Conservation (phyloP, 495 filamentous ascomycete species). For the Trichoderma asperelloides region DNA sequence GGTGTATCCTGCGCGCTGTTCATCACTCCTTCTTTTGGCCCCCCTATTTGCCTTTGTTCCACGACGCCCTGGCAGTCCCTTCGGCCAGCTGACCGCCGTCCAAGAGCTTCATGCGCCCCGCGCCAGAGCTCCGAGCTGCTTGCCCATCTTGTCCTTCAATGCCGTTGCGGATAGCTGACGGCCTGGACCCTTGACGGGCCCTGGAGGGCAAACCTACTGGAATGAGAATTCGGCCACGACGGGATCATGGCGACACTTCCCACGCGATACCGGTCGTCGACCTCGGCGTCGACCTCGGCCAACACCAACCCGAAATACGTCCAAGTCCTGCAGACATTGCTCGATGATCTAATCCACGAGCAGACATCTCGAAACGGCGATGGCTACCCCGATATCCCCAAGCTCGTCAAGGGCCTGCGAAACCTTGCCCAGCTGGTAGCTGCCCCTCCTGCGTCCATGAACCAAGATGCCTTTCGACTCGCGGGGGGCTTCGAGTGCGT, state of each 20-base stretch:
- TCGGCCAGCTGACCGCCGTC: slow-evolving; percentile 2
- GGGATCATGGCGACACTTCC: slow-evolving; percentile 36
- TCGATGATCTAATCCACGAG: slow-evolving; percentile 41
- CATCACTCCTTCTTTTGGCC: not conserved
- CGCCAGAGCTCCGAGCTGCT: slow-evolving; percentile 3
- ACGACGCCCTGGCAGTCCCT: not conserved
- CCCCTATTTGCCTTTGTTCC: not conserved
- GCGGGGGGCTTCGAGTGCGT: slow-evolving; percentile 71
- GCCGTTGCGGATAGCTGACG: not conserved
- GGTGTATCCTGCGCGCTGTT: not conserved
- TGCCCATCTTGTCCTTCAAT: slow-evolving; percentile 1
- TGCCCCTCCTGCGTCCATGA: slow-evolving; percentile 27
- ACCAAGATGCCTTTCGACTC: slow-evolving; percentile 77
- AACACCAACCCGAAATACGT: slow-evolving; percentile 43
- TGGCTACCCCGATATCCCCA: slow-evolving; percentile 33
- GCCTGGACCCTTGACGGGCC: slow-evolving; percentile 11
- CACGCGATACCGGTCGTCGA: slow-evolving; percentile 54
- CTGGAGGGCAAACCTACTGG: slow-evolving; percentile 2
- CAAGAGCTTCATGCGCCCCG: slow-evolving; percentile 8
- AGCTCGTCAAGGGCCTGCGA: slow-evolving; percentile 30
- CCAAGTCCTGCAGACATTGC: slow-evolving; percentile 31
- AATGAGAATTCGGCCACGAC: slow-evolving; percentile 8
- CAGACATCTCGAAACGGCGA: slow-evolving; percentile 15
- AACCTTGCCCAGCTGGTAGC: slow-evolving; percentile 40
- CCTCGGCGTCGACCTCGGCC: slow-evolving; percentile 37